Conservation (phyloP, 306 rosid genomes). For the Elaeagnus macrophylla region DNA sequence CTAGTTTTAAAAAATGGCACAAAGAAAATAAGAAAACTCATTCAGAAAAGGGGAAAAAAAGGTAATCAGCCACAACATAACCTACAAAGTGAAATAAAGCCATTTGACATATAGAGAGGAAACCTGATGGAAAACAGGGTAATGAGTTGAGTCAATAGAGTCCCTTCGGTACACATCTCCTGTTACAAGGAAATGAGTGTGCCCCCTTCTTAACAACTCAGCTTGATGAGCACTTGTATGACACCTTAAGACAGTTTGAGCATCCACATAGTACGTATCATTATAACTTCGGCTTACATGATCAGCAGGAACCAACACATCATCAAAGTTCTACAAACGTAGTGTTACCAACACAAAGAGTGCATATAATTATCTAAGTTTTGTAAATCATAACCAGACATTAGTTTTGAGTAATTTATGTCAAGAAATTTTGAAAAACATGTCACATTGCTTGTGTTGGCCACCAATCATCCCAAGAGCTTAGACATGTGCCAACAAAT, state of each 20-base stretch:
- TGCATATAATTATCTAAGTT: constrained; percentile 16
- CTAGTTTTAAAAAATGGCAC: too few species aligned
- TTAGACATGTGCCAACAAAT: too few species aligned
- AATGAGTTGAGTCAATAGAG: constrained; percentile 96
- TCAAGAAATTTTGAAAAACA: too few species aligned
- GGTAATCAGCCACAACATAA: too few species aligned
- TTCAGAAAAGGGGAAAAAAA: too few species aligned
- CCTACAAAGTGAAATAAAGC: too few species aligned
- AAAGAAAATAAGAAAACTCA: too few species aligned
- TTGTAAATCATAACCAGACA: too few species aligned
- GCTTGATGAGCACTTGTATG: constrained; percentile 99
- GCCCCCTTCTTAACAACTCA: constrained; percentile 63
- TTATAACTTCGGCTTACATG: constrained; percentile 92
- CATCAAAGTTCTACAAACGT: constrained; percentile 93
- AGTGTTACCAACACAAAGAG: too few species aligned
- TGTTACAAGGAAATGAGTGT: constrained; percentile 89
- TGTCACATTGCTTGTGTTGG: too few species aligned
- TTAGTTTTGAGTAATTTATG: too few species aligned
- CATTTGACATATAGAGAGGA: constrained; percentile 4
- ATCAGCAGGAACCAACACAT: constrained; percentile 93
- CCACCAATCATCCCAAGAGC: too few species aligned
- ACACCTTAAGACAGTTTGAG: constrained; percentile 82
- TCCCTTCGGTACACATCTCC: constrained; percentile 98
- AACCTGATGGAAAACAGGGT: constrained; percentile 96
- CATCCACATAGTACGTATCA: constrained; percentile 77